Evolutionary conservation across 805 yeast species (phyloP).

Genomic region (Starmerella etchellsii): DNA sequence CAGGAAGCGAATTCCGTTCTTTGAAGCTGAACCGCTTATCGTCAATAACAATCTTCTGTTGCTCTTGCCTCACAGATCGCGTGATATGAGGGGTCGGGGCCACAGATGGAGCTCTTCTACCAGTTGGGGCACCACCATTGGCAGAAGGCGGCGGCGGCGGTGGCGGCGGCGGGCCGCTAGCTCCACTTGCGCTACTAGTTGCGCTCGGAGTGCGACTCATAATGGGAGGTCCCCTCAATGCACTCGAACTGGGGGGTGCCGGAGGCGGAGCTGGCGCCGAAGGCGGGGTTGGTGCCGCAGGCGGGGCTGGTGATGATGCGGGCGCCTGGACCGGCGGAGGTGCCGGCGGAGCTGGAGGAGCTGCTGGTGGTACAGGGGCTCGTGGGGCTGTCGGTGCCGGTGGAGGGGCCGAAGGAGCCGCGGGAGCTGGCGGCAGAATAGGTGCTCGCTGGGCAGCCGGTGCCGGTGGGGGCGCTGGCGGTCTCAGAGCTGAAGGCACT

Average conservation of each 20-base stretch:
- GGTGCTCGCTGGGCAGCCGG: slow-evolving; percentile 8
- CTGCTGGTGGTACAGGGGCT: slow-evolving; percentile 21
- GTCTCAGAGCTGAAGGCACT: slow-evolving; percentile 9
- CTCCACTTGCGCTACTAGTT: slow-evolving; percentile 7
- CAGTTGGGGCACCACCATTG: slow-evolving; percentile 6
- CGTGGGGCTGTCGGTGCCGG: slow-evolving; percentile 18
- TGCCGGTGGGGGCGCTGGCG: slow-evolving; percentile 9
- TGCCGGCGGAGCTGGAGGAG: slow-evolving; percentile 18
- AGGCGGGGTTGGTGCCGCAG: slow-evolving; percentile 21
- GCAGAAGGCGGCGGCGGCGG: slow-evolving; percentile 19
- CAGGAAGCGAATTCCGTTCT: slow-evolving; percentile 60
- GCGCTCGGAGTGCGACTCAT: slow-evolving; percentile 12
- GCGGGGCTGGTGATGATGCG: slow-evolving; percentile 19
- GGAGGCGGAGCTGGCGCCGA: slow-evolving; percentile 15
- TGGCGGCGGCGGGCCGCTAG: slow-evolving; percentile 19
- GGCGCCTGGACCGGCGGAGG: slow-evolving; percentile 18
- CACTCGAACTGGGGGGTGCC: slow-evolving; percentile 5
- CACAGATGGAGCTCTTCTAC: slow-evolving; percentile 13
- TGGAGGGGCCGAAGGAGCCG: slow-evolving; percentile 3
- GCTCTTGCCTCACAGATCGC: slow-evolving; percentile 10
- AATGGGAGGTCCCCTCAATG: slow-evolving; percentile 1
- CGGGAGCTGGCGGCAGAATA: background rate
- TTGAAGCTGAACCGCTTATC: slow-evolving; percentile 61
- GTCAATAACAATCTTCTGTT: slow-evolving; percentile 38
- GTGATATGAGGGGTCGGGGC: slow-evolving; percentile 1